Conservation (phyloP, 2,329 filamentous ascomycete genomes). For the Epichloe amarillans region DNA sequence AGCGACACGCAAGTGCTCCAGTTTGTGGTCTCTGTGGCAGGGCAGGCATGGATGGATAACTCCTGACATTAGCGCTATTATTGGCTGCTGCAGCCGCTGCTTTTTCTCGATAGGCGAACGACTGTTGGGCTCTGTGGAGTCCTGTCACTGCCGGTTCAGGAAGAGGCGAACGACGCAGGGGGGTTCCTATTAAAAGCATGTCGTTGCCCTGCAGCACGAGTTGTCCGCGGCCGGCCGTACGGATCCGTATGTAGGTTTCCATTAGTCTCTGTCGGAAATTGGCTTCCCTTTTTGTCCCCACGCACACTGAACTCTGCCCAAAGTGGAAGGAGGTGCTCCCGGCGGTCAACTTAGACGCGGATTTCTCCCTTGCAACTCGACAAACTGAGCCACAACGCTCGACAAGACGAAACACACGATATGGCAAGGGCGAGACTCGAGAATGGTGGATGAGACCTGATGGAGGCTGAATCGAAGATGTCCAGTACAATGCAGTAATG, state of each 20-base stretch:
- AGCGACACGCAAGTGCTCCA: not conserved
- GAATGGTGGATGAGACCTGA: not conserved
- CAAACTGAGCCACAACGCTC: not conserved
- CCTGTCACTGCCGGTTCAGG: too few species aligned
- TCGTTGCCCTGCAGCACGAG: not conserved
- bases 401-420: not conserved
- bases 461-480: not conserved
- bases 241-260: not conserved
- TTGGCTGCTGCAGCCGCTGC: not conserved
- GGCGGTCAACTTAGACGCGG: not conserved
- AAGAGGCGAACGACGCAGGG: too few species aligned
- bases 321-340: conserved; percentile 1
- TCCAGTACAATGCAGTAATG: not conserved
- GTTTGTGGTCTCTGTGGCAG: not conserved
- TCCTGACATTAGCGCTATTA: not conserved
- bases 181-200: not conserved
- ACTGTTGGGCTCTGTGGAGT: too few species aligned
- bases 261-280: conserved; percentile 2
- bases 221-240: not conserved
- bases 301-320: not conserved
- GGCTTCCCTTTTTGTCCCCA: not conserved
- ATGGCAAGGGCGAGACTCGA: not conserved
- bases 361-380: not conserved
- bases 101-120: not conserved
- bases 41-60: not conserved